Conservation (phyloP, 1,284 basidiomycete species). For the Pholiota adiposa region DNA sequence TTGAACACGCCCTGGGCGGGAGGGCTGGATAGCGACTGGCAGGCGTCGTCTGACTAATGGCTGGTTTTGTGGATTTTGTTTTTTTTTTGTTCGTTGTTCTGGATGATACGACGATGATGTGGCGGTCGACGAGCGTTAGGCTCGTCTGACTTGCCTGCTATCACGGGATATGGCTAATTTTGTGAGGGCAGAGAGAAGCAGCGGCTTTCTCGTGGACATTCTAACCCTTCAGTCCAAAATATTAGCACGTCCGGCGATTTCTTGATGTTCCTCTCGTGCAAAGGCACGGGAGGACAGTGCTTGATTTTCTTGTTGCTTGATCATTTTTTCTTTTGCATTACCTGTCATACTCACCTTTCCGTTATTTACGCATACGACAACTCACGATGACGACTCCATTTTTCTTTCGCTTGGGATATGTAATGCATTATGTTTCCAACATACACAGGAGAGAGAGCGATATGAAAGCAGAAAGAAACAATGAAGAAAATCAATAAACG, state of each 20-base stretch:
- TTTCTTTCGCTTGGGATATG: slow-evolving; percentile 4
- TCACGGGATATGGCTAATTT: too few species aligned
- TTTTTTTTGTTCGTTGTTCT: background rate
- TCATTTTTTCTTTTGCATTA: background rate
- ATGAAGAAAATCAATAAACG: background rate
- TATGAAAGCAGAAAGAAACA: background rate
- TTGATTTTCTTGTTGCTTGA: slow-evolving; percentile 2
- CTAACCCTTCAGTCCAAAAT: background rate
- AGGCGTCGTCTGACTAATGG: slow-evolving; percentile 22
- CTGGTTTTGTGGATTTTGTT: background rate
- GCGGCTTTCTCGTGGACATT: slow-evolving; percentile 3
- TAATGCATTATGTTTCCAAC: slow-evolving; percentile 2
- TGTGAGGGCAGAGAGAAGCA: slow-evolving; percentile 5
- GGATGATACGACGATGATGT: background rate
- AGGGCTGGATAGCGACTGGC: slow-evolving; percentile 39
- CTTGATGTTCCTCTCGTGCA: background rate
- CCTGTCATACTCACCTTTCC: background rate
- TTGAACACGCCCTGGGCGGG: slow-evolving; percentile 38
- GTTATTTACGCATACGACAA: slow-evolving; percentile 4
- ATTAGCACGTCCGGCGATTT: background rate
- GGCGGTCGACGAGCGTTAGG: slow-evolving; percentile 6
- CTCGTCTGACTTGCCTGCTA: background rate
- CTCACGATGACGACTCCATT: slow-evolving; percentile 3
- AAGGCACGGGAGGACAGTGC: background rate
- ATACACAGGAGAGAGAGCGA: background rate